phyloP scores from a whole-genome alignment of 495 filamentous ascomycete genomes.

The Trichocladium uniseriatum region DNA sequence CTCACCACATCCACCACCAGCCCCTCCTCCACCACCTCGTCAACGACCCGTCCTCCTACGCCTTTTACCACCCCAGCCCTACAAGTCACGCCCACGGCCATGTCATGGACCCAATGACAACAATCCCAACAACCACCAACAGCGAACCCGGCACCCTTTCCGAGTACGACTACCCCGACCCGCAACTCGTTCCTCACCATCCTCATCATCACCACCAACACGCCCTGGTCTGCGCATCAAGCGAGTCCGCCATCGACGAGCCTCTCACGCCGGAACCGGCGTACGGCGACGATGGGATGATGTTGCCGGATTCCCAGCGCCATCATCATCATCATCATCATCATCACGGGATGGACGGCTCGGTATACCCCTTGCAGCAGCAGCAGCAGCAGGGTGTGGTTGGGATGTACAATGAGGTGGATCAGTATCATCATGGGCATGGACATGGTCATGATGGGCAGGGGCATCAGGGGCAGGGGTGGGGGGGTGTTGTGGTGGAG shows the following conservation, averaged over 20 bases:
- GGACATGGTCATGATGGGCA: background rate
- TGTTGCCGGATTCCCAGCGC: background rate
- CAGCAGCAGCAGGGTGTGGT: constrained; percentile 1
- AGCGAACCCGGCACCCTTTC: too few species aligned
- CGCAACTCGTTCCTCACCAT: background rate
- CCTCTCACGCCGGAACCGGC: constrained; percentile 13
- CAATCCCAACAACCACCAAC: background rate
- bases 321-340: background rate
- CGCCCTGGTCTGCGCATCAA: background rate
- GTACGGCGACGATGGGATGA: background rate
- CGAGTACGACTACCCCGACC: constrained; percentile 1
- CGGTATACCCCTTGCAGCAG: background rate
- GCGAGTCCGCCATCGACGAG: constrained; percentile 11
- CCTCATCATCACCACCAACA: background rate
- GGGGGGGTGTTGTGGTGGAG: background rate
- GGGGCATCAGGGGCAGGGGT: background rate
- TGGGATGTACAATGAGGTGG: constrained; percentile 1
- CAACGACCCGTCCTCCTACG: background rate
- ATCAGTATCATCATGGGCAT: background rate
- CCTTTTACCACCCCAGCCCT: background rate
- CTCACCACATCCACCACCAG: background rate
- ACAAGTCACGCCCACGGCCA: background rate
- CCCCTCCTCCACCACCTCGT: background rate
- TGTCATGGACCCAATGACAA: background rate
- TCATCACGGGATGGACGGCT: background rate